phyloP scores from a whole-genome alignment of 2,329 filamentous ascomycete genomes.

The Lecanicillium sp. region DNA sequence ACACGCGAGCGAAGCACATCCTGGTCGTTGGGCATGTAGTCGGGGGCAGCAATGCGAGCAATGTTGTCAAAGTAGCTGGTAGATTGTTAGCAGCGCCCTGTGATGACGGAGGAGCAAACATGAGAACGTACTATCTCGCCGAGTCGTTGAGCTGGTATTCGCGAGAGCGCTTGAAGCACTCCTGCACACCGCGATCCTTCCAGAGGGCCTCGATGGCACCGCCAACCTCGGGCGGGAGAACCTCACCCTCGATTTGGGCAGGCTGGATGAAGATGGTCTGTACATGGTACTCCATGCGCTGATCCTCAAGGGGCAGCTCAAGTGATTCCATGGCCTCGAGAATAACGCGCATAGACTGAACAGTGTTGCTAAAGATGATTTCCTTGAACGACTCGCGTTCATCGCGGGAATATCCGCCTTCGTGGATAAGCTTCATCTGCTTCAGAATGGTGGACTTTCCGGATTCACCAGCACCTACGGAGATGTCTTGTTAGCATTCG shows the following conservation, averaged over 20 bases:
- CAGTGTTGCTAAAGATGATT: conserved; percentile 63
- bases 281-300: conserved; percentile 91
- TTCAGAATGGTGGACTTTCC: conserved; percentile 95
- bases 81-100: conserved; percentile 21
- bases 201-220: conserved; percentile 86
- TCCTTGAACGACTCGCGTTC: conserved; percentile 64
- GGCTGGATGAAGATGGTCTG: conserved; percentile 99
- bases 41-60: conserved; percentile 78
- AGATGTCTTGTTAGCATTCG: background rate
- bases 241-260: conserved; percentile 91
- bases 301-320: conserved; percentile 78
- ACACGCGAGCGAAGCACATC: conserved; percentile 93
- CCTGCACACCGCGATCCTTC: conserved; percentile 87
- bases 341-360: conserved; percentile 62
- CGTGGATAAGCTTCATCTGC: conserved; percentile 99
- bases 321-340: conserved; percentile 62
- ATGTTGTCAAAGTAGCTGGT: conserved; percentile 91
- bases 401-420: conserved; percentile 96
- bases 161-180: conserved; percentile 90
- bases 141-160: conserved; percentile 97
- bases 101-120: background rate
- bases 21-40: conserved; percentile 92
- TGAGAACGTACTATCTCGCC: conserved; percentile 78
- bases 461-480: conserved; percentile 74
- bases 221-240: conserved; percentile 87